Base-by-base conservation (phyloP, 1,284 basidiomycete species). In the Ceratobasidium sp. region DNA sequence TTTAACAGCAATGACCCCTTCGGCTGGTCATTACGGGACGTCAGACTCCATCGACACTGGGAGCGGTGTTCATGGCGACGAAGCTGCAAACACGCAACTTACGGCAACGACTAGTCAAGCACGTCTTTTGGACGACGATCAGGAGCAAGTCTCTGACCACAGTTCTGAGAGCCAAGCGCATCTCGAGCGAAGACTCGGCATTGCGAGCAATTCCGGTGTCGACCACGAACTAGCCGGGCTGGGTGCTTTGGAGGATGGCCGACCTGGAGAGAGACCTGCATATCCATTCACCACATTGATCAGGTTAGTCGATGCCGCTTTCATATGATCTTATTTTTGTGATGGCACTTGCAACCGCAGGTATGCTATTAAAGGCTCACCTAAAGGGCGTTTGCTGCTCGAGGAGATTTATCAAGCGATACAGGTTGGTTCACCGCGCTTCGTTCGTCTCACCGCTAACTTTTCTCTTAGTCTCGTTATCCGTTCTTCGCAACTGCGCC, bases 361-460 rank as follows among this genome's bases (percentile, higher is more conserved):
- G 77, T 95, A 95, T 83, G 93, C 93, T 77, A 95, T 95, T 82
- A 95, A 95, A 84, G 93, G 93, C 77, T 92, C 93, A 6, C 93
- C 93, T 46, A 93, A 92, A 82, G 90, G 92, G 84, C 93, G 93
- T 82, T 82, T 95, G 77, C 84, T 95, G 75, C 84, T 95, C 70
- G 93, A 95, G 84, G 93, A 95, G 83, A 95, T 95, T 70, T 95
- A 95, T 83, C 94, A 94, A 84, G 93, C 93, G 19, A 94, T 95
- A 78, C 93, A 68, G 37, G 76, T 74, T 8, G 29, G 29, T 25
- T 32, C 29, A 29, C n/a, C 11, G 25, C 22, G 17, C 5, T 11
- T 9, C 22, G 9, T 52, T 4, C 9, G 22, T 22, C n/a, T 17
- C 22, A n/a, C 19, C 5, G 17, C 49, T 52, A 52, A 52, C 49